Conservation (phyloP, 331 rosid genomes). For the Quercus tomentella region DNA sequence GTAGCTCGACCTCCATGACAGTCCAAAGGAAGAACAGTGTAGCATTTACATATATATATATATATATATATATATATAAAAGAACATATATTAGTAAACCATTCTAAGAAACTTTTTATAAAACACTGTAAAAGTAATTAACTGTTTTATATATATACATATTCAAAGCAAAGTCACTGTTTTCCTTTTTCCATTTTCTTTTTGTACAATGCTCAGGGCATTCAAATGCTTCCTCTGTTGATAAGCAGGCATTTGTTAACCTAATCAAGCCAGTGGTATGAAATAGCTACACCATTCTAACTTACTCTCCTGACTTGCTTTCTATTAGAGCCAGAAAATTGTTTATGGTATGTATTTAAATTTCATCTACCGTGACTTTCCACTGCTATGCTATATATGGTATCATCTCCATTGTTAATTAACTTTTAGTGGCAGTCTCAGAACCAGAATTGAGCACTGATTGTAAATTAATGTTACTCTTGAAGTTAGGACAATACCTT, state of each 20-base stretch:
- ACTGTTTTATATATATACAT: no score
- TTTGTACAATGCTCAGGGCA: background rate
- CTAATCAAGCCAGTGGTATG: background rate
- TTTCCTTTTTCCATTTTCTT: background rate
- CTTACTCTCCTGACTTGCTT: no score
- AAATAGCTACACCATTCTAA: no score
- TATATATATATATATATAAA: no score
- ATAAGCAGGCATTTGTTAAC: background rate
- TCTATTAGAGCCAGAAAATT: no score
- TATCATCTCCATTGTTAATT: background rate
- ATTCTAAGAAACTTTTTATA: no score
- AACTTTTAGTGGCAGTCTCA: background rate
- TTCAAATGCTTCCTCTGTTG: background rate
- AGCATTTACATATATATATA: no score
- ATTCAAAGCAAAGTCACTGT: background rate
- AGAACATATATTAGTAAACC: fast-evolving
- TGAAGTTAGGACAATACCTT: no score
- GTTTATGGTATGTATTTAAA: background rate
- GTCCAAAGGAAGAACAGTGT: background rate
- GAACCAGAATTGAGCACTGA: background rate
- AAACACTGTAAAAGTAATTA: no score
- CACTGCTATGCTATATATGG: background rate
- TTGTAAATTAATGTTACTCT: background rate
- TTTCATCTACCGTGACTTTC: background rate
- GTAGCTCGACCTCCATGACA: background rate